phyloP scores from a whole-genome alignment of 192 early-diverging fungal species.

The Podila epicladia region DNA sequence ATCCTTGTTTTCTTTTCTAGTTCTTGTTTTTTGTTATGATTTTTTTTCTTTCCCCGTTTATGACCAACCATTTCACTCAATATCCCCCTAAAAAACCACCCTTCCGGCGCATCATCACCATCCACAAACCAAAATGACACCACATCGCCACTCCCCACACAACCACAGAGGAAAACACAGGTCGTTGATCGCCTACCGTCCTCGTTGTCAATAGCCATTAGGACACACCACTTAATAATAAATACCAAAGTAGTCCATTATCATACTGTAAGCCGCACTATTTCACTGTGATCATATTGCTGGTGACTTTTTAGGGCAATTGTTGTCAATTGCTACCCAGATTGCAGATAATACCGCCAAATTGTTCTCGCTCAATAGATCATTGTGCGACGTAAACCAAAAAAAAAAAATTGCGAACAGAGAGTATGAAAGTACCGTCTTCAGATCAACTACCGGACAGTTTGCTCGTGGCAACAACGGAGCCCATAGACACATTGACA shows the following conservation, averaged over 20 bases:
- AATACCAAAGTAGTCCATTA: neutral
- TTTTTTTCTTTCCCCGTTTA: neutral
- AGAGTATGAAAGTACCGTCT: no score
- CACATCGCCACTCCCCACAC: neutral
- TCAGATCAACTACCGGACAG: no score
- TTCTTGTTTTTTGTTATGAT: constrained; percentile 8
- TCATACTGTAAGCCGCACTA: neutral
- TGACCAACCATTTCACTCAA: constrained; percentile 7
- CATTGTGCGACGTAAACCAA: no score
- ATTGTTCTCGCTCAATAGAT: neutral
- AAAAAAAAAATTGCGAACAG: no score
- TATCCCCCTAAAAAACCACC: neutral
- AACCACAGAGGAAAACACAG: neutral
- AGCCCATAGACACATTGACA: no score
- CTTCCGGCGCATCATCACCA: neutral
- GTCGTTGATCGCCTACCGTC: constrained; percentile 1
- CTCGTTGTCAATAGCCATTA: neutral
- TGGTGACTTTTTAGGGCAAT: neutral
- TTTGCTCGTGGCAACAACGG: no score
- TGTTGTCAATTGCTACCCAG: no score
- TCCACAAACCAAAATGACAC: neutral
- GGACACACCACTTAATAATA: neutral
- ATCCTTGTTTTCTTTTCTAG: constrained; percentile 6
- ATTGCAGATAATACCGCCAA: no score
- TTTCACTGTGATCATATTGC: no score